Evolutionary conservation across 108 stramenopile species (phyloP).

Genomic region (Bacterosira constricta): DNA sequence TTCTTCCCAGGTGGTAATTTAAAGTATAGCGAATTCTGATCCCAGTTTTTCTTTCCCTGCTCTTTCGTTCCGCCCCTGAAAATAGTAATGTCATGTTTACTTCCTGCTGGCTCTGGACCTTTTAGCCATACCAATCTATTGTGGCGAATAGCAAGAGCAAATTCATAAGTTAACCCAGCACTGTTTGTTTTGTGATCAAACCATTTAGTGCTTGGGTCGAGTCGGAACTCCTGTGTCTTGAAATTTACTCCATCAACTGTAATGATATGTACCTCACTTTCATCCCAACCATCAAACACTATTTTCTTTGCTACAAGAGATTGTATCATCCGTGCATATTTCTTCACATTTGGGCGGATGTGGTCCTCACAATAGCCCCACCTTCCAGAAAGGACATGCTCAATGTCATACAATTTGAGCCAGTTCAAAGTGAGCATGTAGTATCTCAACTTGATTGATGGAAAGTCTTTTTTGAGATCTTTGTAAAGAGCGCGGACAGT

Average conservation of each 20-base stretch:
- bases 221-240: not conserved
- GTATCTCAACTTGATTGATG: not conserved
- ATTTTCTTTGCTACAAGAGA: constrained; percentile 2
- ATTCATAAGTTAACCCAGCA: constrained; percentile 14
- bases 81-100: constrained; percentile 28
- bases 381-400: constrained; percentile 11
- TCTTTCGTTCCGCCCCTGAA: constrained; percentile 10
- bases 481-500: constrained; percentile 3
- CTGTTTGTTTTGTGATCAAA: constrained; percentile 41
- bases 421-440: constrained; percentile 5
- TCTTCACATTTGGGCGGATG: not conserved
- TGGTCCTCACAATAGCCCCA: not conserved
- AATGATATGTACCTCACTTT: not conserved
- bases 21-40: not conserved
- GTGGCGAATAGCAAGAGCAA: not conserved
- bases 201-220: constrained; percentile 12
- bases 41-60: not conserved
- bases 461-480: not conserved
- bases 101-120: constrained; percentile 45
- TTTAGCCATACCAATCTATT: constrained; percentile 32
- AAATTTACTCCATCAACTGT: not conserved
- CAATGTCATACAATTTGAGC: constrained; percentile 11
- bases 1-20: not conserved
- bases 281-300: not conserved
- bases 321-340: not conserved